Conservation (phyloP, 345 rosid genomes). For the Syzygium aqueum region DNA sequence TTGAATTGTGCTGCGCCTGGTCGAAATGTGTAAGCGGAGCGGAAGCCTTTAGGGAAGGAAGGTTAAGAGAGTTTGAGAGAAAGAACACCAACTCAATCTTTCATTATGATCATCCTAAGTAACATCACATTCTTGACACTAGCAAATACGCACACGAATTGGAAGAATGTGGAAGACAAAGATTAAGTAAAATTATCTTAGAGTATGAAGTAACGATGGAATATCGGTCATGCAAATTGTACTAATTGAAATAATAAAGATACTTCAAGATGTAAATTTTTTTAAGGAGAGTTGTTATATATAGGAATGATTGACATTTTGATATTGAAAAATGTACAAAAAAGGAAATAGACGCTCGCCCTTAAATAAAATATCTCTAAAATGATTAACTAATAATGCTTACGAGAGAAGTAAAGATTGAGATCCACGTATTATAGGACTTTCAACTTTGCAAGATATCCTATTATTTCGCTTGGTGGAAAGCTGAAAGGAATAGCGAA, state of each 20-base stretch:
- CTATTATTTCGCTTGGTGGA: neutral
- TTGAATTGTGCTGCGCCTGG: neutral
- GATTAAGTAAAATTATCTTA: neutral
- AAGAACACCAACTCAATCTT: neutral
- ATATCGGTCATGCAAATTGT: neutral
- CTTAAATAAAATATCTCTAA: neutral
- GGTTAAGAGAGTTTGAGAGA: neutral
- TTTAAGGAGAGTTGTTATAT: fast-evolving
- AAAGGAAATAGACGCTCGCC: fast-evolving
- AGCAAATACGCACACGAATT: fast-evolving
- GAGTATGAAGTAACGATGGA: fast-evolving
- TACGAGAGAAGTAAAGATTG: neutral
- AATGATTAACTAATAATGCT: fast-evolving
- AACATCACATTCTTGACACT: neutral
- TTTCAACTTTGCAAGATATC: neutral
- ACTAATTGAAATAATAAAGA: neutral
- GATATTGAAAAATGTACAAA: neutral
- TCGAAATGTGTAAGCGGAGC: neutral
- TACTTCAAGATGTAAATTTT: neutral
- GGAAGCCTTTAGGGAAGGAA: neutral
- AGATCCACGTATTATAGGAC: neutral
- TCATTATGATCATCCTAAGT: neutral
- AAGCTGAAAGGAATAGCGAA: neutral
- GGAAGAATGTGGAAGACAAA: neutral
- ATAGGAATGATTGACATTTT: neutral